Evolutionary conservation across 2,329 filamentous ascomycete genomes (phyloP).

Genomic region (Zymoseptoria pseudotritici): DNA sequence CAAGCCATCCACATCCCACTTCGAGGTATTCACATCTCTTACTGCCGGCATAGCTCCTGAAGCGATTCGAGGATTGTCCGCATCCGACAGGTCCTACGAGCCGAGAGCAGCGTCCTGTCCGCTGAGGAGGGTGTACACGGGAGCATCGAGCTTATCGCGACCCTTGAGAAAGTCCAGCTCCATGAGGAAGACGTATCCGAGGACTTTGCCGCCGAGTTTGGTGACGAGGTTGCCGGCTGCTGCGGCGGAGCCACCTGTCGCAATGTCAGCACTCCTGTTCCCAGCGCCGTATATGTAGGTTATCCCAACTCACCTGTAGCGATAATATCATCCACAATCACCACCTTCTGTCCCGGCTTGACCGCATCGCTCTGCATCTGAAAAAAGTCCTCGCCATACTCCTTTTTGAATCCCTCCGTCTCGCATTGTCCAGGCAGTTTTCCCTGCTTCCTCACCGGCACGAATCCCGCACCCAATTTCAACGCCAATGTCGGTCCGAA

Average conservation of each 20-base stretch:
- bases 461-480: conserved; percentile 75
- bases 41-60: neutral
- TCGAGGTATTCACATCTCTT: neutral
- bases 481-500: conserved; percentile 87
- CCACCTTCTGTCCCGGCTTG: conserved; percentile 75
- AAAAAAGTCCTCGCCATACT: conserved; percentile 92
- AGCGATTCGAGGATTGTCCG: neutral
- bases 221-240: conserved; percentile 81
- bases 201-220: conserved; percentile 74
- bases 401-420: conserved; percentile 84
- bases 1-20: neutral
- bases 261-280: neutral
- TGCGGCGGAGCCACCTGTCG: conserved; percentile 78
- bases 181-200: conserved; percentile 91
- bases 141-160: conserved; percentile 76
- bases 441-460: conserved; percentile 88
- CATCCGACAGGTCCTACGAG: neutral
- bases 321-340: conserved; percentile 97
- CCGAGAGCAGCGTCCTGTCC: conserved; percentile 45
- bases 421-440: conserved; percentile 88
- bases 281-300: neutral
- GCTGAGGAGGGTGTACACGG: conserved; percentile 74
- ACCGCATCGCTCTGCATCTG: conserved; percentile 89
- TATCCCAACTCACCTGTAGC: conserved; percentile 71
- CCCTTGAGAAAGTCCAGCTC: conserved; percentile 92